Base-by-base conservation (phyloP, 805 yeast genomes). In the Wickerhamomyces ciferrii region DNA sequence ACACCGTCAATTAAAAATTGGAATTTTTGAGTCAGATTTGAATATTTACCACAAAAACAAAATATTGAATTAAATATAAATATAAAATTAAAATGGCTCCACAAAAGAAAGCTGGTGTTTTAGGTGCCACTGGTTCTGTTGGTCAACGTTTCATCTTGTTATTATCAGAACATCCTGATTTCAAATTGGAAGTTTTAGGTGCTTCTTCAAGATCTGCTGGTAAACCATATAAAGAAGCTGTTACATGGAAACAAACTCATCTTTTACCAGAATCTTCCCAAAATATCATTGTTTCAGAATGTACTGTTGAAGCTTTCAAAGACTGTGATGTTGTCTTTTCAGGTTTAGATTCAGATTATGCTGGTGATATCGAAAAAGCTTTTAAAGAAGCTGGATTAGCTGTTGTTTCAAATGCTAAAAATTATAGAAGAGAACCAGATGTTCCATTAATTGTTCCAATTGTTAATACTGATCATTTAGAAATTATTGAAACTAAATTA, bases 41-140 rank as follows among this genome's bases (percentile, higher is more conserved):
- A 15, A 8, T 9, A 13, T 17, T 14, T 15, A 11, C n/a, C 35
- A 32, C n/a, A n/a, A 14, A 32, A n/a, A 4, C 8, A 8, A 13
- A 32, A 17, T 15, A 32, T 8, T 15, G 7, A 32, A 8, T n/a
- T 10, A 15, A 4, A 11, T 48, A 29, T 17, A 32, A 8, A n/a
- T 17, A 32, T n/a, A 5, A 32, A 3, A n/a, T 32, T n/a, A 35
- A 35, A 45, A 67, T 63, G 69, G 63, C 52, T 47, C 50, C 49
- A 24, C 61, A 57, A 47, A 72, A 70, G 62, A 62, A 69, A 47
- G 78, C 76, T 55, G 99, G 99, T 72, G 97, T 94, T 56, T 75
- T 92, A 51, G 99, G 99, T 43, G 98, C 98, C 54, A 92, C 99
- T 13, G 99, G 99, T 44, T 83, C 96, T 39, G 99, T 94, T 35